phyloP scores from a whole-genome alignment of 1,284 basidiomycete genomes.

The Ceratobasidium sp. region DNA sequence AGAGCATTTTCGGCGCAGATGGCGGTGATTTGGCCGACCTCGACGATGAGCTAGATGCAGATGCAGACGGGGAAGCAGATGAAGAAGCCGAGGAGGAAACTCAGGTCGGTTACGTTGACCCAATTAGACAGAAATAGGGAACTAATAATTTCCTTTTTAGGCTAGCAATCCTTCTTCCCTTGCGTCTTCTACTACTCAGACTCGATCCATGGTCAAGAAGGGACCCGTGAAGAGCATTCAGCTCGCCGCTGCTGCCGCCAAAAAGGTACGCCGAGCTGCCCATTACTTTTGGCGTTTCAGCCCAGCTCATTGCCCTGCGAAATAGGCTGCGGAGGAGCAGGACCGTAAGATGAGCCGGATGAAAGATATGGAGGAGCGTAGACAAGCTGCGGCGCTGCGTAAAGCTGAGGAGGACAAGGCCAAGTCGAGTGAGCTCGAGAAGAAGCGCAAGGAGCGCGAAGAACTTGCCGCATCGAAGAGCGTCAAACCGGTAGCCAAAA shows the following conservation, averaged over 20 bases:
- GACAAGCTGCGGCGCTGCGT: slow-evolving; percentile 75
- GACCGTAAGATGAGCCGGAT: slow-evolving; percentile 81
- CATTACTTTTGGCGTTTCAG: slow-evolving; percentile 8
- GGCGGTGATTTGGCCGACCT: slow-evolving; percentile 12
- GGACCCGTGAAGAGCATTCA: slow-evolving; percentile 81
- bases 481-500: slow-evolving; percentile 56
- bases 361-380: slow-evolving; percentile 83
- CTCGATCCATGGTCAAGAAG: slow-evolving; percentile 54
- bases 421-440: slow-evolving; percentile 73
- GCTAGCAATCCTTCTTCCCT: slow-evolving; percentile 28
- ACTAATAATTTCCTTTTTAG: slow-evolving; percentile 18
- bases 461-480: slow-evolving; percentile 77
- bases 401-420: slow-evolving; percentile 84
- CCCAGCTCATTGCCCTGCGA: slow-evolving; percentile 26
- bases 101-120: background rate
- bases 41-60: slow-evolving; percentile 42
- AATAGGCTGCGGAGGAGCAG: slow-evolving; percentile 85
- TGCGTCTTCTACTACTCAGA: slow-evolving; percentile 43
- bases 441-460: slow-evolving; percentile 78
- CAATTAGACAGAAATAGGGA: background rate
- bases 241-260: slow-evolving; percentile 82
- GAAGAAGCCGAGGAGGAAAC: slow-evolving; percentile 22
- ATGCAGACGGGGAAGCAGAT: slow-evolving; percentile 24
- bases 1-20: slow-evolving; percentile 11
- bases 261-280: slow-evolving; percentile 71